A percentile compares a stretch with the other conserved stretches of the same genome.
These are phyloP conservation scores for Coemansia sp. DNA, from an alignment of 192 early-diverging fungal genomes.

Conservation along the genomic window DNA sequence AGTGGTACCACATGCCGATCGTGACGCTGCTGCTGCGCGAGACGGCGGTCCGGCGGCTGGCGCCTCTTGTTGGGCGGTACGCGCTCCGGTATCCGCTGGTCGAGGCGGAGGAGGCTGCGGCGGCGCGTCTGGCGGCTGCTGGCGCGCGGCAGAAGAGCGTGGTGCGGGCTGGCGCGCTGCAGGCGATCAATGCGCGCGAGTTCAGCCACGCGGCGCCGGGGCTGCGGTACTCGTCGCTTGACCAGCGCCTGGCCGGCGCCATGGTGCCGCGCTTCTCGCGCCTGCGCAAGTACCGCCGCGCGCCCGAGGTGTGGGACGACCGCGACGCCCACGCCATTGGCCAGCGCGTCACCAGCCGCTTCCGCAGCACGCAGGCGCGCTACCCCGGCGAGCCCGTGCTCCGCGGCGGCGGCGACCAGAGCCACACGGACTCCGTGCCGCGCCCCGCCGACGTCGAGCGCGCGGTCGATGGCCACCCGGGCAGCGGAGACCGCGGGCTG, in stretches of 20 bases:
- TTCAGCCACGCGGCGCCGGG: constrained; percentile 42
- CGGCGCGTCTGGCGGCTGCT: constrained; percentile 4
- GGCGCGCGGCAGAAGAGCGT: constrained; percentile 13
- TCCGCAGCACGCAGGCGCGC: constrained; percentile 2
- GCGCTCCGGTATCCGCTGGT: constrained; percentile 48
- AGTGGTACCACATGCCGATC: constrained; percentile 35
- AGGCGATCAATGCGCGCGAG: constrained; percentile 31
- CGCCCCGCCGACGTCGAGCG: constrained; percentile 23
- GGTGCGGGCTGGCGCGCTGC: constrained; percentile 31
- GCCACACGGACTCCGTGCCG: background rate
- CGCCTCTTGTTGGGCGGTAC: constrained; percentile 44
- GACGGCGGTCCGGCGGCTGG: constrained; percentile 10
- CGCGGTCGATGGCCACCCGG: constrained; percentile 26
- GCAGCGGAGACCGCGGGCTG: constrained; percentile 42
- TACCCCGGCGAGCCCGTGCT: constrained; percentile 27
- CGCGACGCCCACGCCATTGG: constrained; percentile 46
- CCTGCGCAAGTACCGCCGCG: constrained; percentile 45
- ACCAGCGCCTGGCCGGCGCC: constrained; percentile 39
- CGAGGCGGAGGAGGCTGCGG: constrained; percentile 36
- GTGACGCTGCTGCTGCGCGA: constrained; percentile 31
- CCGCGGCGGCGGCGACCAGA: constrained; percentile 17
- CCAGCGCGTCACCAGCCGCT: constrained; percentile 25
- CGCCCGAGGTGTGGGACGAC: constrained; percentile 56
- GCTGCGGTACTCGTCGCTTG: constrained; percentile 26
- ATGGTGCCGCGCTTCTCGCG: constrained; percentile 47